Base-by-base conservation (phyloP, 257 asterid species). In the Nicotiana attenuata region DNA sequence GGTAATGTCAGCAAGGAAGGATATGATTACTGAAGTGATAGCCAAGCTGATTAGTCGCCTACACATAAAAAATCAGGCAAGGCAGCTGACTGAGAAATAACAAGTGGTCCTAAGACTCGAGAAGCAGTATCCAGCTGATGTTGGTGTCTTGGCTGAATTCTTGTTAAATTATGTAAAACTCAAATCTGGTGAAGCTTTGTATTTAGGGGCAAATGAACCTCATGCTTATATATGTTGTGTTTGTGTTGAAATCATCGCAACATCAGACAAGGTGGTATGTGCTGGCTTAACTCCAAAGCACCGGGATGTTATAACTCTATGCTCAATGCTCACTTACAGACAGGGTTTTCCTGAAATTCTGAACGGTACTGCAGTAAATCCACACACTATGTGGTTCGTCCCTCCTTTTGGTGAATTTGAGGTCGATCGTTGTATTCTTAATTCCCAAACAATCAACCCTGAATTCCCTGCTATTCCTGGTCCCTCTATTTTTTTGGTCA, bases 291-390 rank as follows among this genome's bases (percentile, higher is more conserved):
- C 99, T 57, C 97, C 97, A 5, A 94, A 96, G 89, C 26, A 88
- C 79, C 87, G 96, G 71, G 99, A 96, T 84, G 97, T 94, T 75
- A 85, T 83, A 73, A 94, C 93, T 64, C 96, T 96, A 10, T 94
- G 98, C 82, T 91, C 98, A 77, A 96, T 96, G 99, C 98, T 94
- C 83, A 94, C 98, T 16, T 96, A 94, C 92, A 94, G 89, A 85
- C 99, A 93, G 98, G 96, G 91, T 52, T 83, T 81, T 9, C 99
- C 99, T 0, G 96, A 92, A 65, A 88, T 93, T 66, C 91, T 94
- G 11, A 77, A 65, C 10, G 97, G 97, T 24, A 90, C 88, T 59
- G 88, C 90, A 75, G 65, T 92, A 55, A 85, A 89, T 82, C 91
- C 91, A 20, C 90, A 91, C 38, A 90, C 91, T 2, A 80, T 81